Percentiles rank a stretch among this genome's conserved stretches.
These are phyloP conservation scores for Magnusiomyces fungicola DNA, from an alignment of 1,139 yeast species.

Conservation along the genomic window DNA sequence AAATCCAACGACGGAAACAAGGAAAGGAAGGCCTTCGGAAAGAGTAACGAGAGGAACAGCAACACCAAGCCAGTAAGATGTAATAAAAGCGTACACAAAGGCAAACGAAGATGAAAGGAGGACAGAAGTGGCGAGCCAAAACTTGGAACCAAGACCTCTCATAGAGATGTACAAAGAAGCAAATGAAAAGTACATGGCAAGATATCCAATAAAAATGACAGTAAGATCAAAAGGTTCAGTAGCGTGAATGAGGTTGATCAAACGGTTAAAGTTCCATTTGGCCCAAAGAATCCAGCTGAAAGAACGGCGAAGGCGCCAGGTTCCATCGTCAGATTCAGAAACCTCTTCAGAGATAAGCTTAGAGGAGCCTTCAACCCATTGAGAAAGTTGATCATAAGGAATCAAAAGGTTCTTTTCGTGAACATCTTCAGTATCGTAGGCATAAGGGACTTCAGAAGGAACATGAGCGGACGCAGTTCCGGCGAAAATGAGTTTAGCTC, in stretches of 20 bases:
- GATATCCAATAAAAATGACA: conserved; percentile 72
- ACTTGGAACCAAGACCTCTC: conserved; percentile 73
- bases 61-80: conserved; percentile 42
- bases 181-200: conserved; percentile 86
- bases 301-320: conserved; percentile 57
- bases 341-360: conserved; percentile 45
- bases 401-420: conserved; percentile 42
- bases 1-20: conserved; percentile 89
- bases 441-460: conserved; percentile 12
- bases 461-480: conserved; percentile 18
- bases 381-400: conserved; percentile 32
- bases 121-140: conserved; percentile 85
- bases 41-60: conserved; percentile 65
- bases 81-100: conserved; percentile 71
- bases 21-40: conserved; percentile 89
- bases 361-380: conserved; percentile 34
- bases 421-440: conserved; percentile 28
- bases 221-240: conserved; percentile 87
- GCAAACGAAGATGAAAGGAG: conserved; percentile 79
- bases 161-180: conserved; percentile 71
- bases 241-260: conserved; percentile 51
- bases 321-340: conserved; percentile 20
- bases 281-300: conserved; percentile 60
- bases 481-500: conserved; percentile 23
- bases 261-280: conserved; percentile 39